Percentiles rank a stretch among this genome's conserved stretches.
Evolutionary conservation across 169 alveolate species (phyloP).

Genomic region (Plasmodium vivax): DNA sequence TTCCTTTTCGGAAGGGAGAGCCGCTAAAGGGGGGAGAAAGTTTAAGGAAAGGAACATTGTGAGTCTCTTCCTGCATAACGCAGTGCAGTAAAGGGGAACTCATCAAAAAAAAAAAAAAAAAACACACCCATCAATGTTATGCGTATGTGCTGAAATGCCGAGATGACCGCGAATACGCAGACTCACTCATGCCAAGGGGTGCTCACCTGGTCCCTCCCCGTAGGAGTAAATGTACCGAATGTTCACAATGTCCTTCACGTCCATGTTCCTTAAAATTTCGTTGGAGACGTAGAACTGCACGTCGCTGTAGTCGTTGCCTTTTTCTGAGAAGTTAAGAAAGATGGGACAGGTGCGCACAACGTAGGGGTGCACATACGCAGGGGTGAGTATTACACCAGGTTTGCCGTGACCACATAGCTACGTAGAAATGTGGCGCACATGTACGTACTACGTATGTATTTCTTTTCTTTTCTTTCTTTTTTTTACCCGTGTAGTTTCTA

Average conservation of each 20-base stretch:
- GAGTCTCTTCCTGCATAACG: background rate
- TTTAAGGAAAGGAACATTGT: background rate
- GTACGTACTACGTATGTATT: background rate
- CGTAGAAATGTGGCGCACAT: background rate
- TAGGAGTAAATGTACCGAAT: slow-evolving; percentile 64
- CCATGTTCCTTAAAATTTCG: slow-evolving; percentile 29
- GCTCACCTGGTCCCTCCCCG: slow-evolving; percentile 12
- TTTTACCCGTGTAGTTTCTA: slow-evolving; percentile 40
- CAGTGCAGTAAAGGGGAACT: background rate
- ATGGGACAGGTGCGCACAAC: background rate
- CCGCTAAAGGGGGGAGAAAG: background rate
- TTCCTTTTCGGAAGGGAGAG: background rate
- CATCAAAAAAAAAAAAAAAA: background rate
- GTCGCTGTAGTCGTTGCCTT: slow-evolving; percentile 22
- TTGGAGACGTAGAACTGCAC: slow-evolving; percentile 59
- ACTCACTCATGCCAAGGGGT: background rate
- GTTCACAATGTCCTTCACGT: slow-evolving; percentile 43
- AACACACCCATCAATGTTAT: background rate
- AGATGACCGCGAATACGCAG: background rate
- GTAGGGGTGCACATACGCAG: background rate
- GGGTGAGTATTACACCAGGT: too few relatives aligned
- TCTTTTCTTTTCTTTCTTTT: background rate
- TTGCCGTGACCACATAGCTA: background rate
- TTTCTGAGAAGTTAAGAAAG: background rate
- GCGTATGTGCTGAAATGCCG: background rate